Percentiles rank a stretch among this genome's conserved stretches.
Conservation (phyloP, 306 rosid species). For the Malus fusca region DNA sequence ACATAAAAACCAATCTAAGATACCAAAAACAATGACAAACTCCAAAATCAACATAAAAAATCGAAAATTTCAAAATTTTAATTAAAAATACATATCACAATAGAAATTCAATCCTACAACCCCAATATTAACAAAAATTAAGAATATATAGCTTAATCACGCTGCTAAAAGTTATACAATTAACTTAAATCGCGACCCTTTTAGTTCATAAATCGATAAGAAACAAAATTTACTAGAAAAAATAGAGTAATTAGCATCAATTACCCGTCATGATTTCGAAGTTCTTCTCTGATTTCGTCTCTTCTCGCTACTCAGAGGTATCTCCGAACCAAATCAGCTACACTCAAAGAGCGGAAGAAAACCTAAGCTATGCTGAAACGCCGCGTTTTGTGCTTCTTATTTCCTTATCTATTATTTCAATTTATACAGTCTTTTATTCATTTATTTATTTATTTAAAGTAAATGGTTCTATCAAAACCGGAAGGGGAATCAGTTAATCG, state of each 20-base stretch:
- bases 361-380: not conserved
- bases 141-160: not conserved
- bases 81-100: not conserved
- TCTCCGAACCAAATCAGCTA: not conserved
- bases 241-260: not conserved
- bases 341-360: not conserved
- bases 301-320: slow-evolving; percentile 7
- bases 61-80: not conserved
- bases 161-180: not conserved
- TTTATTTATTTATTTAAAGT: not conserved
- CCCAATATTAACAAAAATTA: not conserved
- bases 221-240: too few species aligned
- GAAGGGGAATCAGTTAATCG: not conserved
- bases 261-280: slow-evolving; percentile 60
- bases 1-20: not conserved
- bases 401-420: not conserved
- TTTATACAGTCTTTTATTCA: not conserved
- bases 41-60: not conserved
- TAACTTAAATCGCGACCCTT: not conserved
- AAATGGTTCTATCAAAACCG: not conserved
- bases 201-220: not conserved
- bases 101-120: not conserved
- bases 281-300: slow-evolving; percentile 4
- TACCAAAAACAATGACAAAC: not conserved
- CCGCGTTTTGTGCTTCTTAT: not conserved